These are phyloP conservation scores for Boletus coccyginus DNA, from an alignment of 768 basidiomycete genomes.

Conservation along the genomic window DNA sequence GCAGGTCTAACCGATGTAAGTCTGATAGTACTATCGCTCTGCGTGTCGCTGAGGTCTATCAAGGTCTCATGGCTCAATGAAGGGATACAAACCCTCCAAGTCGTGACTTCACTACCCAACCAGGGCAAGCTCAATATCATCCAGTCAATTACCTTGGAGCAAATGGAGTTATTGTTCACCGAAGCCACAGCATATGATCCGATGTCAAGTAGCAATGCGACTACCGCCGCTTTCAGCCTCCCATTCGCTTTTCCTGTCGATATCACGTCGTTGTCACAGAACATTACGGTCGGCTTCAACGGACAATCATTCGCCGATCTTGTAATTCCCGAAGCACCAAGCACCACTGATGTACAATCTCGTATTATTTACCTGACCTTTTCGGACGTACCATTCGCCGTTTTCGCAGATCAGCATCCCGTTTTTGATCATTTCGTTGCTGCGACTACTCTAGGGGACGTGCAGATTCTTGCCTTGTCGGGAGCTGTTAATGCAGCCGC, in stretches of 20 bases:
- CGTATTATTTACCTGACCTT: constrained; percentile 64
- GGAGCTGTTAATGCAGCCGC: constrained; percentile 58
- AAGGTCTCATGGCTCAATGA: constrained; percentile 73
- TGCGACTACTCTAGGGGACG: constrained; percentile 50
- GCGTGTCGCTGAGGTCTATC: constrained; percentile 2
- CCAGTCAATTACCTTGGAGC: constrained; percentile 57
- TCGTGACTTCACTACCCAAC: constrained; percentile 61
- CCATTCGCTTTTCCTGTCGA: constrained; percentile 72
- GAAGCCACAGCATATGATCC: constrained; percentile 56
- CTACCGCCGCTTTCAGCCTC: constrained; percentile 61
- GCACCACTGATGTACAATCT: constrained; percentile 57
- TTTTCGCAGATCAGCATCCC: constrained; percentile 44
- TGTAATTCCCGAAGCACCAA: constrained; percentile 53
- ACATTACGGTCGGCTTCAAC: constrained; percentile 50
- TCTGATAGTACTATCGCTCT: neutral
- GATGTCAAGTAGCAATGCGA: constrained; percentile 53
- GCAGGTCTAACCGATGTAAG: constrained; percentile 57
- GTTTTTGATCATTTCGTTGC: constrained; percentile 63
- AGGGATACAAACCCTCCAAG: constrained; percentile 60
- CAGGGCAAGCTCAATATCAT: constrained; percentile 61
- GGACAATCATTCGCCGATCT: constrained; percentile 59
- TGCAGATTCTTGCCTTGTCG: constrained; percentile 47
- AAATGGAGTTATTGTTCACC: constrained; percentile 59
- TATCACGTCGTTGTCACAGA: constrained; percentile 59
- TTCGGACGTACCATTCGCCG: constrained; percentile 55